phyloP scores from a whole-genome alignment of 2,329 filamentous ascomycete genomes.

The Beauveria brongniartii region DNA sequence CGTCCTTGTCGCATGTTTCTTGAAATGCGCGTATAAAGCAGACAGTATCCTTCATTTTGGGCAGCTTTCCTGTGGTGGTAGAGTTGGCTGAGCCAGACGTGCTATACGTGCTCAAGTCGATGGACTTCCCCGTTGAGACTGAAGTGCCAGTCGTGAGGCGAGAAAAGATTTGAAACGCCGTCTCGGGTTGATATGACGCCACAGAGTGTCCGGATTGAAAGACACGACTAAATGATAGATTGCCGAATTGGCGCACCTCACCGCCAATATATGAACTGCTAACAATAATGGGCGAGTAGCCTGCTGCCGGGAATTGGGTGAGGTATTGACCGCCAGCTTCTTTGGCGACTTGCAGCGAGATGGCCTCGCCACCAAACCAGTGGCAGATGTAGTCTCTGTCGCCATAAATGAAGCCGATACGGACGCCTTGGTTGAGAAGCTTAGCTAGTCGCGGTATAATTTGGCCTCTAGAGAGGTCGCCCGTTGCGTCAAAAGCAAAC shows the following conservation, averaged over 20 bases:
- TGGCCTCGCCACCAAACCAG: conserved; percentile 66
- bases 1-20: conserved; percentile 41
- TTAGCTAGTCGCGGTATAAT: conserved; percentile 51
- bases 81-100: conserved; percentile 51
- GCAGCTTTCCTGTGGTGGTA: conserved; percentile 45
- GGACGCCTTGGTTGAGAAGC: conserved; percentile 54
- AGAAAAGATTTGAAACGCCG: conserved; percentile 51
- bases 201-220: conserved; percentile 60
- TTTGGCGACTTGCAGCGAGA: conserved; percentile 54
- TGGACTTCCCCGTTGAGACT: conserved; percentile 44
- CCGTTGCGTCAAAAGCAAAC: conserved; percentile 38
- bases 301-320: conserved; percentile 52
- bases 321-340: conserved; percentile 39
- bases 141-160: conserved; percentile 50
- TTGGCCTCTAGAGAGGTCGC: conserved; percentile 56
- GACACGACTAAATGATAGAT: conserved; percentile 59
- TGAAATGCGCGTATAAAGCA: conserved; percentile 52
- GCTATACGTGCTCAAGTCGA: conserved; percentile 44
- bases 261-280: conserved; percentile 63
- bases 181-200: conserved; percentile 52
- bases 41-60: conserved; percentile 38
- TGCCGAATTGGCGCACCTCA: conserved; percentile 67
- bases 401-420: conserved; percentile 64
- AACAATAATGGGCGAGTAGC: conserved; percentile 64
- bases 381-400: conserved; percentile 58